A percentile compares a stretch with the other conserved stretches of the same genome.
Conservation (phyloP, 2,329 filamentous ascomycete species). For the Alternaria hordeiaustralica region DNA sequence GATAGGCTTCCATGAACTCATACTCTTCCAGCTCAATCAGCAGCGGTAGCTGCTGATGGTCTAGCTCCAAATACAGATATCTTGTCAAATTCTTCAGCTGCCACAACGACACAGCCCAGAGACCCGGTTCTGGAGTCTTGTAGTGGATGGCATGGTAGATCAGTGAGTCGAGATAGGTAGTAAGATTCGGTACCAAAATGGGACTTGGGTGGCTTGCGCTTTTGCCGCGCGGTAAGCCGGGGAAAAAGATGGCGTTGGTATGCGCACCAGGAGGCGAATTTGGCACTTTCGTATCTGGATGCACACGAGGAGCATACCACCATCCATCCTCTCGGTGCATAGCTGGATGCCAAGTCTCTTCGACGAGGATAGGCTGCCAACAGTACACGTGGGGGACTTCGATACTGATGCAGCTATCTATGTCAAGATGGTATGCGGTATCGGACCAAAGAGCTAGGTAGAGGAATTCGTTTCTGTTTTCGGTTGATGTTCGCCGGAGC, state of each 20-base stretch:
- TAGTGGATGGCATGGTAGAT: neutral
- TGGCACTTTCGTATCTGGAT: neutral
- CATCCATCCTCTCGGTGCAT: constrained; percentile 2
- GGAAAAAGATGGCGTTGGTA: neutral
- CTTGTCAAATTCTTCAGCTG: neutral
- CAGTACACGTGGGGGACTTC: constrained; percentile 5
- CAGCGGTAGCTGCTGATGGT: neutral
- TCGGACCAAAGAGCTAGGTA: neutral
- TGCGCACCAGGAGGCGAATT: neutral
- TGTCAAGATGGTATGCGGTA: neutral
- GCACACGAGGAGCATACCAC: constrained; percentile 11
- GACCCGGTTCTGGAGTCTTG: neutral
- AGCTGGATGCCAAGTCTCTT: constrained; percentile 16
- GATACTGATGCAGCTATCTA: neutral
- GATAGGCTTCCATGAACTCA: constrained; percentile 3
- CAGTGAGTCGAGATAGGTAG: neutral
- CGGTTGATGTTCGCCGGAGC: neutral
- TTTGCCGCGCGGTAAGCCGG: neutral
- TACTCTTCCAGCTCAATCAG: neutral
- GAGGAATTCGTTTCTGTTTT: neutral
- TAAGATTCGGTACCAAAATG: neutral
- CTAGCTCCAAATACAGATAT: constrained; percentile 5
- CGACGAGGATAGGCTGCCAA: constrained; percentile 4
- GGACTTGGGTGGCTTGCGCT: neutral
- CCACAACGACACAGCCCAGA: neutral